Conservation (phyloP, 192 early-diverging fungal species). For the Chytriomyces sp. region DNA sequence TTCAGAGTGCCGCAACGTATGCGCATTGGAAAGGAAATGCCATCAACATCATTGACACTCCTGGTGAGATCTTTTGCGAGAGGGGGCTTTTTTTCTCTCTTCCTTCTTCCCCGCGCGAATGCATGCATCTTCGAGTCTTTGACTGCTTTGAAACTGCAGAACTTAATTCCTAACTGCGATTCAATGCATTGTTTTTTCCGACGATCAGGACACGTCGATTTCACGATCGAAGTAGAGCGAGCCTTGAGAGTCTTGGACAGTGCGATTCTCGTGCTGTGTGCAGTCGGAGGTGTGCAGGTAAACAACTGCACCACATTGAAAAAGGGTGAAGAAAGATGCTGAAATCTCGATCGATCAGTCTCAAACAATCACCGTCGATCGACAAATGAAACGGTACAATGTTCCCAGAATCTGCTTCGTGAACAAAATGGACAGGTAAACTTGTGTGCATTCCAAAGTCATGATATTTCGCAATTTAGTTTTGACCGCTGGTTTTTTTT, state of each 20-base stretch:
- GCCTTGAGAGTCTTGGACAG: slow-evolving; percentile 92
- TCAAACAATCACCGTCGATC: slow-evolving; percentile 85
- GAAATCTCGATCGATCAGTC: slow-evolving; percentile 64
- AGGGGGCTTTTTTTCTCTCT: background rate
- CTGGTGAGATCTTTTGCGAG: slow-evolving; percentile 58
- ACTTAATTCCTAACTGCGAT: background rate
- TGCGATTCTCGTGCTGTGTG: slow-evolving; percentile 91
- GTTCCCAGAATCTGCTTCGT: slow-evolving; percentile 91
- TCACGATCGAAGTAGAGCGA: slow-evolving; percentile 95
- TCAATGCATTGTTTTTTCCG: background rate
- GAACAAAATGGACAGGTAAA: slow-evolving; percentile 95
- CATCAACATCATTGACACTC: slow-evolving; percentile 95
- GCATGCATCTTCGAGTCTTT: background rate
- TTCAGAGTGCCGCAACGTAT: slow-evolving; percentile 93
- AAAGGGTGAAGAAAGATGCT: background rate
- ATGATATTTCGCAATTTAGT: background rate
- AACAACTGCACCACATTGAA: background rate
- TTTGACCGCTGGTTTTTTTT: background rate
- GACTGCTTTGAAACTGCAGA: background rate
- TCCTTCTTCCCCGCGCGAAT: background rate
- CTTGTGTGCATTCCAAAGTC: slow-evolving; percentile 47
- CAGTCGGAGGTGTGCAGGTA: slow-evolving; percentile 94
- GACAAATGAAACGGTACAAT: slow-evolving; percentile 81
- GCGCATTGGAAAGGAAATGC: slow-evolving; percentile 69
- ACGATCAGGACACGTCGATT: slow-evolving; percentile 86